phyloP scores from a whole-genome alignment of 345 rosid species.

The Trapa bicornis region DNA sequence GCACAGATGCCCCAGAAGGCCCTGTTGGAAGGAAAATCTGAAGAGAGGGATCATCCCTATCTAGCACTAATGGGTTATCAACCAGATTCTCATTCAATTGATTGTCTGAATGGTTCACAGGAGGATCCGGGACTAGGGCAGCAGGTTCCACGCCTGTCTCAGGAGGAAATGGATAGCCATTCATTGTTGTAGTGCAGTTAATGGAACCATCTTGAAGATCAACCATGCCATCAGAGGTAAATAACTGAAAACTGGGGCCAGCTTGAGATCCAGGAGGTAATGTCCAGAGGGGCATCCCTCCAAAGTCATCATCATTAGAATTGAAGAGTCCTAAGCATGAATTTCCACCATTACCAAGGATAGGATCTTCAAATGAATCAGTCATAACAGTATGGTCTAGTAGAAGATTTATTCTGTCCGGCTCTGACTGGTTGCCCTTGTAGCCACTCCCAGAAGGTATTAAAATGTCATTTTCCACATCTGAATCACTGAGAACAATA shows the following conservation, averaged over 20 bases:
- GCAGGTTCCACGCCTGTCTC: slow-evolving; percentile 38
- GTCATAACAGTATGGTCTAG: slow-evolving; percentile 41
- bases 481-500: slow-evolving; percentile 87
- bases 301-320: slow-evolving; percentile 55
- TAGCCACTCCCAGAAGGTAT: slow-evolving; percentile 40
- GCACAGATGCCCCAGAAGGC: slow-evolving; percentile 56
- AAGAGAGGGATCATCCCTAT: slow-evolving; percentile 78
- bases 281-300: slow-evolving; percentile 56
- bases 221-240: slow-evolving; percentile 43
- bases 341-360: slow-evolving; percentile 37
- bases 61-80: slow-evolving; percentile 71
- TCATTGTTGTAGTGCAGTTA: slow-evolving; percentile 40
- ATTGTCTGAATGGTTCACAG: slow-evolving; percentile 36
- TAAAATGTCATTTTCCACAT: slow-evolving; percentile 58
- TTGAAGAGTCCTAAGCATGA: slow-evolving; percentile 56
- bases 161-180: slow-evolving; percentile 51
- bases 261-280: slow-evolving; percentile 57
- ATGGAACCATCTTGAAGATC: slow-evolving; percentile 48
- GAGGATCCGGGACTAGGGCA: slow-evolving; percentile 36
- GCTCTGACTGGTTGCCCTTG: slow-evolving; percentile 34
- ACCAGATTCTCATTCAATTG: slow-evolving; percentile 55
- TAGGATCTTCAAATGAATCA: slow-evolving; percentile 53
- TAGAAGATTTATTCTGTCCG: slow-evolving; percentile 44
- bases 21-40: slow-evolving; percentile 85
- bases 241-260: slow-evolving; percentile 65